Conservation (phyloP, 2,329 filamentous ascomycete genomes). For the Fonsecaea pedrosoi region DNA sequence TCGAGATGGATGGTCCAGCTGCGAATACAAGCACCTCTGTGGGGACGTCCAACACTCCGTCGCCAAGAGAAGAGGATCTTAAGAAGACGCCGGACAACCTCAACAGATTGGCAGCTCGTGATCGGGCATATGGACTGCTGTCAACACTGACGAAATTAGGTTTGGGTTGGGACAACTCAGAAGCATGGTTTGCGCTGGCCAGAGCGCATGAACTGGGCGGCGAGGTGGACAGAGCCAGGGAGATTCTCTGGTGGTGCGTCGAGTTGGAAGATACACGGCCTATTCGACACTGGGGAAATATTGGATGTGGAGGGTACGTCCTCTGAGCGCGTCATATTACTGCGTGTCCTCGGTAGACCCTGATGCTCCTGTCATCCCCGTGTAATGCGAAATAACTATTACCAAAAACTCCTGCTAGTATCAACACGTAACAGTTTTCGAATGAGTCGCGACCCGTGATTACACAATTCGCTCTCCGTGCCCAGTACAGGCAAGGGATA, state of each 20-base stretch:
- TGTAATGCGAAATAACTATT: neutral
- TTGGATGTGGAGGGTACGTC: conserved; percentile 72
- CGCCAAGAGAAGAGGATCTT: conserved; percentile 41
- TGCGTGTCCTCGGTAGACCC: neutral
- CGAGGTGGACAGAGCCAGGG: conserved; percentile 84
- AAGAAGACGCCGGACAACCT: conserved; percentile 71
- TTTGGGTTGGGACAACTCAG: conserved; percentile 85
- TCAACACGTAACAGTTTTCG: neutral
- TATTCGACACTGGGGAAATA: conserved; percentile 78
- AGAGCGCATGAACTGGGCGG: conserved; percentile 86
- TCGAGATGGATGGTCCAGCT: conserved; percentile 19
- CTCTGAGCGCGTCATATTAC: conserved; percentile 43
- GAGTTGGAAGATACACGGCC: conserved; percentile 87
- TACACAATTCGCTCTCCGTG: neutral
- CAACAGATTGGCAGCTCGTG: conserved; percentile 85
- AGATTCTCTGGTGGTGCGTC: conserved; percentile 96
- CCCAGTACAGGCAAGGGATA: neutral
- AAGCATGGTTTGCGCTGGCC: conserved; percentile 90
- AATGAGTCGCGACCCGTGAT: neutral
- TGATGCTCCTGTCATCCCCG: neutral
- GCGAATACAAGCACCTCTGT: conserved; percentile 5
- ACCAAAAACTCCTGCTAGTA: neutral
- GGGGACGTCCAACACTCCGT: neutral
- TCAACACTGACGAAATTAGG: conserved; percentile 84
- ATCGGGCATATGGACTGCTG: conserved; percentile 84